Evolutionary conservation across 306 rosid genomes (phyloP), one percentile per base, ranked within the genome.

Genomic region (Betula pendula): DNA sequence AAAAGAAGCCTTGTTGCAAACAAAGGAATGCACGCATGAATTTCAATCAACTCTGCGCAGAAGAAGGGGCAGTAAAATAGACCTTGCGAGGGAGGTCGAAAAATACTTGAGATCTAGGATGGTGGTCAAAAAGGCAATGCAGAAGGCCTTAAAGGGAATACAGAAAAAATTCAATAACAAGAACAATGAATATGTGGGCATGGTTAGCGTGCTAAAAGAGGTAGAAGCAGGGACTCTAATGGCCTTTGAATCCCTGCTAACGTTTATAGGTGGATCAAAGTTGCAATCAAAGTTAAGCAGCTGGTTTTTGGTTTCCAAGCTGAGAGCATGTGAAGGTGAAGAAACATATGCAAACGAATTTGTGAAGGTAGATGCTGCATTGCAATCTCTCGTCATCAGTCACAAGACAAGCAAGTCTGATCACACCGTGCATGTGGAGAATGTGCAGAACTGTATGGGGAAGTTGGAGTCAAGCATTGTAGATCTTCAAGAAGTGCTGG

Each of bases 221-320:
- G 81, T 79, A 76, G 81, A 81, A 70, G 74, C 47, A 29, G 74
- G 43, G 24, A 79, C 81, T 42, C 76, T 81, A 66, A 60, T 80
- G 6, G 73, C 72, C n/a, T 67, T 81, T 49, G 81, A 81, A 67
- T 79, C 88, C 49, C 22, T 75, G 20, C 31, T 85, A 71, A 53
- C 77, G 3, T 81, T 81, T 20, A 72, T 85, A 11, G 76, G 76
- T 60, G 83, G 71, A 43, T 68, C 81, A 10, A 55, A 55, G 62
- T 55, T 55, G 8, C 74, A 72, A 72, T 75, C 77, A 16, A 81
- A 79, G 53, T 22, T 75, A 15, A 79, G 84, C 48, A 81, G 82
- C 24, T 79, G 85, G 88, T 75, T 81, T 14, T 85, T 85, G 77
- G 86, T 85, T 76, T 85, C 86, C 8, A 82, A 82, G 84, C 75